phyloP scores from a whole-genome alignment of 2,329 filamentous ascomycete genomes.

The Pochonia chlamydosporia region DNA sequence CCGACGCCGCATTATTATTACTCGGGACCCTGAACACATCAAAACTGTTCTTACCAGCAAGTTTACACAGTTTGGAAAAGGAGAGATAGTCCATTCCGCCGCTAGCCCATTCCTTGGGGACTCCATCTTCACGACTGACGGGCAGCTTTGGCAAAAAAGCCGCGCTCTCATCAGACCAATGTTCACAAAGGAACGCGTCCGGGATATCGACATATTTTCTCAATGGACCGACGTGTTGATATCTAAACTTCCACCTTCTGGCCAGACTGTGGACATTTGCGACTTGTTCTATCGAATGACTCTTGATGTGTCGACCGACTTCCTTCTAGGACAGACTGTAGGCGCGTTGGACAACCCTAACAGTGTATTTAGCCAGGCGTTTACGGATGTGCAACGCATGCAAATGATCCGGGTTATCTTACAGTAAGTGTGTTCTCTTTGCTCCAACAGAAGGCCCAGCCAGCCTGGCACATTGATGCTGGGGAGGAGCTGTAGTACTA shows the following conservation, averaged over 20 bases:
- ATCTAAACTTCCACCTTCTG: slow-evolving; percentile 23
- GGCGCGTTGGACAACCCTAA: slow-evolving; percentile 38
- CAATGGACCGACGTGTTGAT: slow-evolving; percentile 12
- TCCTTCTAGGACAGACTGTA: slow-evolving; percentile 58
- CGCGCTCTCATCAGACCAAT: slow-evolving; percentile 77
- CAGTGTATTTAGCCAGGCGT: slow-evolving; percentile 72
- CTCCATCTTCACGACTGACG: slow-evolving; percentile 75
- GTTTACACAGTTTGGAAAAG: slow-evolving; percentile 80
- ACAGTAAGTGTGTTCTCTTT: slow-evolving; percentile 6
- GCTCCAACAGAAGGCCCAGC: no score
- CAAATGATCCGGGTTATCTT: slow-evolving; percentile 37
- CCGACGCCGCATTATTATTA: slow-evolving; percentile 62
- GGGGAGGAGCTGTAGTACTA: background rate
- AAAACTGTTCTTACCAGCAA: slow-evolving; percentile 86
- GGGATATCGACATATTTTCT: slow-evolving; percentile 76
- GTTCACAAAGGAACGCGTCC: slow-evolving; percentile 78
- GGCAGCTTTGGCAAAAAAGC: slow-evolving; percentile 69
- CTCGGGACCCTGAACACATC: slow-evolving; percentile 81
- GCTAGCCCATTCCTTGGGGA: slow-evolving; percentile 73
- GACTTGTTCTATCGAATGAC: slow-evolving; percentile 79
- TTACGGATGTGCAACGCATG: slow-evolving; percentile 70
- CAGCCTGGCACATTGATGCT: no score
- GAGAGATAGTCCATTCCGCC: slow-evolving; percentile 64
- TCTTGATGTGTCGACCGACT: slow-evolving; percentile 80
- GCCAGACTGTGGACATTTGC: slow-evolving; percentile 61